Evolutionary conservation across 225 moss, liverwort and hornwort species (phyloP).

Genomic region (Anthoceros angustus): DNA sequence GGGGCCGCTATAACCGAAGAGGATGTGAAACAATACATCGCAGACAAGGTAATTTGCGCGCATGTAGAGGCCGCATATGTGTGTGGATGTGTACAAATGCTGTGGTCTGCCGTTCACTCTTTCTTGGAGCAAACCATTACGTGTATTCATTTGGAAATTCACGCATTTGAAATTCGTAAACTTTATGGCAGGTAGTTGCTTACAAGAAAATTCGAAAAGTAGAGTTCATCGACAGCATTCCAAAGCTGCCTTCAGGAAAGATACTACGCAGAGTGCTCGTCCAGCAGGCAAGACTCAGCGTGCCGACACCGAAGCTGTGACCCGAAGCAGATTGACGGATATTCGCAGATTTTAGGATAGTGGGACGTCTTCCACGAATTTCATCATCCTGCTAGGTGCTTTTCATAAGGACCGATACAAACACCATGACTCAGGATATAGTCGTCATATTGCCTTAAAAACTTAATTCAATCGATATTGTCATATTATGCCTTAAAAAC

Average conservation of each 20-base stretch:
- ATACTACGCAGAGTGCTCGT: conserved; percentile 16
- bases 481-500: too few relatives aligned
- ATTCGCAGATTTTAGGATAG: too few relatives aligned
- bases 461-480: too few relatives aligned
- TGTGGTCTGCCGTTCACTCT: background rate
- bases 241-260: conserved; percentile 21
- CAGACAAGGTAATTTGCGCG: conserved; percentile 15
- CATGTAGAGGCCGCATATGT: background rate
- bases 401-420: too few relatives aligned
- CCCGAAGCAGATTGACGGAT: too few relatives aligned
- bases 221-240: conserved; percentile 19
- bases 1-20: conserved; percentile 12
- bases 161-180: background rate
- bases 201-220: conserved; percentile 27
- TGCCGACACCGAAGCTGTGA: background rate
- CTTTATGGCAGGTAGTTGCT: conserved; percentile 16
- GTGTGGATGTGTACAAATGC: background rate
- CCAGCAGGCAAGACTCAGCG: background rate
- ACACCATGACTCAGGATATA: too few relatives aligned
- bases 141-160: background rate
- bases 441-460: too few relatives aligned
- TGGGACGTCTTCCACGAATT: too few relatives aligned
- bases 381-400: too few relatives aligned
- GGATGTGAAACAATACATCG: conserved; percentile 20
- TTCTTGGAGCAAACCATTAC: background rate